Evolutionary conservation across 1,284 basidiomycete species (phyloP).

Genomic region (Boletus mariae): DNA sequence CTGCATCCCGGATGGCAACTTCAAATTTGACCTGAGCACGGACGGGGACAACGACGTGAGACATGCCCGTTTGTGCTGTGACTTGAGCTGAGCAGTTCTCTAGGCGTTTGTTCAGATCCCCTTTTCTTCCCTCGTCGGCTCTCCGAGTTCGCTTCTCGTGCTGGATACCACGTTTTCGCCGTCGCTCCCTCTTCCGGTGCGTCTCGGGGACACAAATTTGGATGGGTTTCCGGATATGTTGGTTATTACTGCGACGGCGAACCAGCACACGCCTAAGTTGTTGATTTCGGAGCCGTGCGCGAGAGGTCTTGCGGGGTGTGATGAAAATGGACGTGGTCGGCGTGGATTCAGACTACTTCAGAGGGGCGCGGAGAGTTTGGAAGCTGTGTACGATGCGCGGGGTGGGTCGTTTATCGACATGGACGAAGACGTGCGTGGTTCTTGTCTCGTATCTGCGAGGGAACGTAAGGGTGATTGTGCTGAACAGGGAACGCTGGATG

Average conservation of each 20-base stretch:
- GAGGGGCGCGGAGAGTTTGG: constrained; percentile 63
- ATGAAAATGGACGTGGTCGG: constrained; percentile 41
- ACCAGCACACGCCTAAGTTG: constrained; percentile 59
- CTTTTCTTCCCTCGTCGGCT: constrained; percentile 55
- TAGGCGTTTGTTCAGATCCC: constrained; percentile 71
- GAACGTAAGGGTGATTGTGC: constrained; percentile 1
- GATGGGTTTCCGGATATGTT: constrained; percentile 95
- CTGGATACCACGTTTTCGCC: constrained; percentile 61
- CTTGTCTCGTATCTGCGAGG: background rate
- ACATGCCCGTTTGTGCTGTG: constrained; percentile 3
- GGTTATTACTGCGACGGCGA: constrained; percentile 51
- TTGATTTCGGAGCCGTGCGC: constrained; percentile 73
- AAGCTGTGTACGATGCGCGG: constrained; percentile 72
- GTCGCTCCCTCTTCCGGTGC: constrained; percentile 72
- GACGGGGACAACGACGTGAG: constrained; percentile 55
- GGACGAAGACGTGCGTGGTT: constrained; percentile 83
- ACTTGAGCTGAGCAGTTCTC: constrained; percentile 1
- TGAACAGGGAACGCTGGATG: constrained; percentile 84
- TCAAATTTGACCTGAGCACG: constrained; percentile 70
- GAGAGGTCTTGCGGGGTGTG: constrained; percentile 54
- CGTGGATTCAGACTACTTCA: constrained; percentile 63
- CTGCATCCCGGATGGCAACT: constrained; percentile 79
- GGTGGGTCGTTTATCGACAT: constrained; percentile 85
- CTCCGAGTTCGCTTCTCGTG: constrained; percentile 57
- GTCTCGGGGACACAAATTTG: constrained; percentile 87